Evolutionary conservation across 768 basidiomycete genomes (phyloP).

Genomic region (Mycena metata): DNA sequence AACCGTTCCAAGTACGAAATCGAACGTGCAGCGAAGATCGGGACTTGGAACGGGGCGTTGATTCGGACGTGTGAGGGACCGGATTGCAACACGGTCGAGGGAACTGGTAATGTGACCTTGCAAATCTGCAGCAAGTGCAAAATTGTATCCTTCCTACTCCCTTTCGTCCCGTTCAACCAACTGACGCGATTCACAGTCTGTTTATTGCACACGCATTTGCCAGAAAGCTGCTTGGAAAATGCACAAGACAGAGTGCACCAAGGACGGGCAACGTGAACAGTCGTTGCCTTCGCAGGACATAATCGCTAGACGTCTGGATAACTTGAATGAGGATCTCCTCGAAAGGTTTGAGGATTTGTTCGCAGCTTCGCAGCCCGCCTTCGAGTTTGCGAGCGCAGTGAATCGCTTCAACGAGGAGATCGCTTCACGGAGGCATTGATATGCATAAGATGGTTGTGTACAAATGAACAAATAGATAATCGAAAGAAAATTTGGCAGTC

Average conservation of each 20-base stretch:
- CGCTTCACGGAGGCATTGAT: too few species aligned
- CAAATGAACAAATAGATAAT: constrained; percentile 15
- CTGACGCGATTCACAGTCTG: background rate
- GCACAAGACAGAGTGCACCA: constrained; percentile 13
- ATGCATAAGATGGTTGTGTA: constrained; percentile 3
- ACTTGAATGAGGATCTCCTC: too few species aligned
- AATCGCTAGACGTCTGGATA: too few species aligned
- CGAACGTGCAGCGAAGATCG: constrained; percentile 24
- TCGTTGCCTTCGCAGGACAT: constrained; percentile 9
- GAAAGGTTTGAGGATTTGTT: too few species aligned
- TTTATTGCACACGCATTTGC: constrained; percentile 12
- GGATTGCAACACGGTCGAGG: constrained; percentile 9
- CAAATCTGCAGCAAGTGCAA: constrained; percentile 16
- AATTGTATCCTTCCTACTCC: constrained; percentile 5
- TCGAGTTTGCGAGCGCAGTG: too few species aligned
- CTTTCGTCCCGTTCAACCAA: background rate
- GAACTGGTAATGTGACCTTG: background rate
- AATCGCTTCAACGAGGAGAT: too few species aligned
- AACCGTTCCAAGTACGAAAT: constrained; percentile 9
- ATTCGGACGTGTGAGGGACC: constrained; percentile 22
- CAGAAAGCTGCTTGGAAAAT: constrained; percentile 17
- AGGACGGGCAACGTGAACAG: constrained; percentile 16
- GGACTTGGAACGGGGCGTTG: constrained; percentile 21
- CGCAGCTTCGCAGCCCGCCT: too few species aligned
- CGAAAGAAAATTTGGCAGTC: background rate